Base-by-base conservation (phyloP, 257 asterid species). In the Penstemon eatonii region DNA sequence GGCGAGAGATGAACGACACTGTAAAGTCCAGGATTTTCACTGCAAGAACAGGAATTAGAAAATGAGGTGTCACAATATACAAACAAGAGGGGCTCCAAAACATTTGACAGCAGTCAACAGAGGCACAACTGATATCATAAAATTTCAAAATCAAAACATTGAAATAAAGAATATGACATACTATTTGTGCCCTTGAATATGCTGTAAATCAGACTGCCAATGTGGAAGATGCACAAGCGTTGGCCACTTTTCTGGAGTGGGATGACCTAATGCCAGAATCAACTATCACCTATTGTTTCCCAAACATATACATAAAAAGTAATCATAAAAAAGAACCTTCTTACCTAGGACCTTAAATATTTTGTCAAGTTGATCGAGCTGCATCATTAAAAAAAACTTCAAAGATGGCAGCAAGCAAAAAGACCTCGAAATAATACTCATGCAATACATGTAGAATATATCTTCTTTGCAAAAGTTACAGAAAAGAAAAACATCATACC, bases 321-420 rank as follows among this genome's bases (percentile, higher is more conserved):
- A 57, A 65, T 42, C 50, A 67, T 60, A 52, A 45, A 25, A 52
- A 78, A 73, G 66, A 72, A 53, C 67, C 60, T 73, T 68, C 91
- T 84, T 80, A 93, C 99, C 99, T 67, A 93, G 77, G 77, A 93
- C 99, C 86, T 86, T 93, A 68, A 93, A 93, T 75, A 93, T 93
- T 83, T 89, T 93, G 89, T 93, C 99, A 41, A 93, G 99, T 79
- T 93, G 99, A 75, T 93, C 99, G 51, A 93, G 95, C 99, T 93
- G 92, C 91, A 78, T 40, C 63, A 81, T 60, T 8, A 67, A 69
- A 69, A 80, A 11, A 33, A 58, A 68, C 36, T 64, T 73, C 65
- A 82, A 75, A 66, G 43, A 45, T 52, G 54, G 10, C 60, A 25
- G 53, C 65, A 25, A 45, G 70, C 53, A 43, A 72, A 65, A 73